These are phyloP conservation scores for Phyllostachys edulis DNA, from an alignment of 176 grass and related monocot genomes.

Conservation along the genomic window DNA sequence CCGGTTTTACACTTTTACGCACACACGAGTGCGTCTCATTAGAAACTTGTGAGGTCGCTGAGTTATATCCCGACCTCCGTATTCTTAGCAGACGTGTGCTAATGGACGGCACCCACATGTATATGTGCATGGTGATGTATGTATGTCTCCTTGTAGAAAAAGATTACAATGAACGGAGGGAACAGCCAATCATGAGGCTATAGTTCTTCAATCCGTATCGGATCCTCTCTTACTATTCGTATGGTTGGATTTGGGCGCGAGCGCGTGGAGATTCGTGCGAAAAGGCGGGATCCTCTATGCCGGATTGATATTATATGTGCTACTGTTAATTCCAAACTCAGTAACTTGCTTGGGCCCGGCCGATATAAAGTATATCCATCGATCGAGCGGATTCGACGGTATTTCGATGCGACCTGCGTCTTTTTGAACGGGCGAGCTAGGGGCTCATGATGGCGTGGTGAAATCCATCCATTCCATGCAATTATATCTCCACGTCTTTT, in stretches of 20 bases:
- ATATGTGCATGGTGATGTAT: no score
- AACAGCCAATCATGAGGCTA: neutral
- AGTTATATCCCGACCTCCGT: no score
- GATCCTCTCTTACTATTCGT: neutral
- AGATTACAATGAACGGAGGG: neutral
- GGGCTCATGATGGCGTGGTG: neutral
- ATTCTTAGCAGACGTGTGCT: no score
- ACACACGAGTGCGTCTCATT: no score
- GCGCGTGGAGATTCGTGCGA: neutral
- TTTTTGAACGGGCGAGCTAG: neutral
- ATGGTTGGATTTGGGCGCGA: no score
- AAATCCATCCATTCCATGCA: neutral
- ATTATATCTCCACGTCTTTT: conserved; percentile 34
- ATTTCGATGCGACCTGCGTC: neutral
- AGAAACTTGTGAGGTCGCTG: no score
- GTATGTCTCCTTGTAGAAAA: no score
- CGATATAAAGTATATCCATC: neutral
- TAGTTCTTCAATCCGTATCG: neutral
- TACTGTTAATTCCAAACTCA: neutral
- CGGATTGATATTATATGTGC: neutral
- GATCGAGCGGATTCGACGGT: neutral
- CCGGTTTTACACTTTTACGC: no score
- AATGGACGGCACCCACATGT: no score
- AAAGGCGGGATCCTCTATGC: neutral
- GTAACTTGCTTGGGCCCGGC: neutral